phyloP scores from a whole-genome alignment of 768 basidiomycete species.

The Neoboletus subvelutipes region DNA sequence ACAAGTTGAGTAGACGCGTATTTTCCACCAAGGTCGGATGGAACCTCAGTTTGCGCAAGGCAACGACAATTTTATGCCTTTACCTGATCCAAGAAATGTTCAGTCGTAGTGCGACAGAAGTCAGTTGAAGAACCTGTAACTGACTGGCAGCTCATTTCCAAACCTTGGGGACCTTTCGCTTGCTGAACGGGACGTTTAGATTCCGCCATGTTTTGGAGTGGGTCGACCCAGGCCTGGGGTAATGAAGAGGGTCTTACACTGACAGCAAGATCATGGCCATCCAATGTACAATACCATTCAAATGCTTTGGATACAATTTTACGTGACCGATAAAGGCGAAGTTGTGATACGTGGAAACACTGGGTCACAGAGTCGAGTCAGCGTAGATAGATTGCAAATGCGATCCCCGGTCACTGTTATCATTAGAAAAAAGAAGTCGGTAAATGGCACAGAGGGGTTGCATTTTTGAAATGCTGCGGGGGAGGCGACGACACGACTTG shows the following conservation, averaged over 20 bases:
- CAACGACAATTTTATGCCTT: neutral
- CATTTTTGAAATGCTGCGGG: neutral
- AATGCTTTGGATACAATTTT: neutral
- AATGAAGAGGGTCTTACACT: neutral
- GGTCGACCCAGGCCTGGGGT: neutral
- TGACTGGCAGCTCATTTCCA: neutral
- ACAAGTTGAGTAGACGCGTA: neutral
- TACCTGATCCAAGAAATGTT: too few relatives aligned
- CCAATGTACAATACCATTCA: neutral
- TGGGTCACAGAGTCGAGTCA: too few relatives aligned
- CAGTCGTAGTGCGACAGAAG: too few relatives aligned
- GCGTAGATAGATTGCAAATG: neutral
- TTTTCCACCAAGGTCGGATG: neutral
- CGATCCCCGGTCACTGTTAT: neutral
- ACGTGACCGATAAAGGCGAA: neutral
- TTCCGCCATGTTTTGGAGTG: neutral
- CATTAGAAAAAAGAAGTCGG: neutral
- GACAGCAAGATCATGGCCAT: neutral
- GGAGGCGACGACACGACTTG: neutral
- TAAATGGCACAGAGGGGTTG: neutral
- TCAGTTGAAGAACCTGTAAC: neutral
- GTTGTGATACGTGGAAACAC: neutral
- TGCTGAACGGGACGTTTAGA: neutral
- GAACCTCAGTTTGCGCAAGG: neutral
- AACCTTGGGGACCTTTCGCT: neutral